phyloP scores from a whole-genome alignment of 805 yeast genomes.

The Teunomyces cretensis region DNA sequence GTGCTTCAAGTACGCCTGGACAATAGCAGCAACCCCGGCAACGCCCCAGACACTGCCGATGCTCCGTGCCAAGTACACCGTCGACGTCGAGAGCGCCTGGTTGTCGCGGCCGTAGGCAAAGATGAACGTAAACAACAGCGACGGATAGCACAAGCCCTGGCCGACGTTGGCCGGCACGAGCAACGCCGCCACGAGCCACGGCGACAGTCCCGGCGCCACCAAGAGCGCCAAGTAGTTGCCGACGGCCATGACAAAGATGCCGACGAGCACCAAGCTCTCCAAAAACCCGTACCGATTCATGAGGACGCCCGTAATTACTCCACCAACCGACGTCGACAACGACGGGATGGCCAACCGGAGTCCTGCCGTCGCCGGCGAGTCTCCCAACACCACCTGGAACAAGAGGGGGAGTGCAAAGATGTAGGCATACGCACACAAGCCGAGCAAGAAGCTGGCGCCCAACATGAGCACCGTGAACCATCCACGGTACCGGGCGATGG shows the following conservation, averaged over 20 bases:
- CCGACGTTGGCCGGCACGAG: constrained; percentile 39
- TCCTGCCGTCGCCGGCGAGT: constrained; percentile 16
- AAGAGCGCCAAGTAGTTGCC: constrained; percentile 32
- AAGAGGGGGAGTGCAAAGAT: constrained; percentile 42
- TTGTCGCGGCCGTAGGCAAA: constrained; percentile 28
- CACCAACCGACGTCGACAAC: constrained; percentile 43
- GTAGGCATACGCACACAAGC: constrained; percentile 40
- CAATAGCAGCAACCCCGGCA: constrained; percentile 17
- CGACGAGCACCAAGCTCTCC: constrained; percentile 24
- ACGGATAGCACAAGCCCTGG: constrained; percentile 39
- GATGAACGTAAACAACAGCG: constrained; percentile 35
- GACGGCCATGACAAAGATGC: constrained; percentile 30
- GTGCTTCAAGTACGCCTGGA: constrained; percentile 15
- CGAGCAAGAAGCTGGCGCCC: constrained; percentile 34
- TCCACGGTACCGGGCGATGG: constrained; percentile 23
- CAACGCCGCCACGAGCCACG: constrained; percentile 22
- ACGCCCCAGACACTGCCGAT: constrained; percentile 45
- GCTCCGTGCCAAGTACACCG: constrained; percentile 37
- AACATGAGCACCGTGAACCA: constrained; percentile 22
- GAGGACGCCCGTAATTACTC: constrained; percentile 36
- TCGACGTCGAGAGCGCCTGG: constrained; percentile 42
- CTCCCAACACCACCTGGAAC: constrained; percentile 42
- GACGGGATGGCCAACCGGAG: constrained; percentile 42
- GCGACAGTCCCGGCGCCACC: constrained; percentile 14
- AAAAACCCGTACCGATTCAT: constrained; percentile 33